phyloP scores from a whole-genome alignment of 768 basidiomycete species.

The Tylopilus rubrobrunneus region DNA sequence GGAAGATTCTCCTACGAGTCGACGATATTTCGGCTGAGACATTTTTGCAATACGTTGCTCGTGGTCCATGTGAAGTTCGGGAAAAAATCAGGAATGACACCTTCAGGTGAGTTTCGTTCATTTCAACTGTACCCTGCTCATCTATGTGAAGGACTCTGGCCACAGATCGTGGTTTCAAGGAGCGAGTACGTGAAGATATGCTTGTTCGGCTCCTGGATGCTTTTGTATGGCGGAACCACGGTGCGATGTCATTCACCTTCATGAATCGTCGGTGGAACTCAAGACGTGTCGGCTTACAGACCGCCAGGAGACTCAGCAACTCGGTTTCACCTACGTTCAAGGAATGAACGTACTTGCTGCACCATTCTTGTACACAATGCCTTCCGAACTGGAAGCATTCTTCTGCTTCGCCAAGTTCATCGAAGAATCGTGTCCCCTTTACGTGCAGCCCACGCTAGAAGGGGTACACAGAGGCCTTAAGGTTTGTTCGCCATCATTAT shows the following conservation, averaged over 20 bases:
- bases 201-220: constrained; percentile 94
- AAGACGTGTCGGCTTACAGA: constrained; percentile 39
- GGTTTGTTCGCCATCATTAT: constrained; percentile 42
- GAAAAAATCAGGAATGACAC: constrained; percentile 97
- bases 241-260: constrained; percentile 35
- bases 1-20: constrained; percentile 90
- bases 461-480: constrained; percentile 94
- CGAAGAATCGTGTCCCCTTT: constrained; percentile 91
- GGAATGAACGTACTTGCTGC: constrained; percentile 99
- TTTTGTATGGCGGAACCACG: constrained; percentile 94
- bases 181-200: constrained; percentile 95
- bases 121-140: neutral
- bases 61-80: constrained; percentile 82
- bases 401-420: constrained; percentile 96
- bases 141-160: constrained; percentile 65
- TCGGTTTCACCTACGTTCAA: constrained; percentile 95
- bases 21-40: constrained; percentile 72
- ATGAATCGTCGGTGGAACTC: neutral
- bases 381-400: constrained; percentile 97
- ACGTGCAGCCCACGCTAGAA: constrained; percentile 93
- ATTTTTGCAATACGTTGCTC: constrained; percentile 73
- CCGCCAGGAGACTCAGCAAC: constrained; percentile 69
- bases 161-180: constrained; percentile 97
- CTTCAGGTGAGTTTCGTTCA: constrained; percentile 60
- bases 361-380: constrained; percentile 96